Evolutionary conservation across 2,329 filamentous ascomycete genomes (phyloP), one percentile per base, ranked within the genome.

Genomic region (Fusarium palustre): DNA sequence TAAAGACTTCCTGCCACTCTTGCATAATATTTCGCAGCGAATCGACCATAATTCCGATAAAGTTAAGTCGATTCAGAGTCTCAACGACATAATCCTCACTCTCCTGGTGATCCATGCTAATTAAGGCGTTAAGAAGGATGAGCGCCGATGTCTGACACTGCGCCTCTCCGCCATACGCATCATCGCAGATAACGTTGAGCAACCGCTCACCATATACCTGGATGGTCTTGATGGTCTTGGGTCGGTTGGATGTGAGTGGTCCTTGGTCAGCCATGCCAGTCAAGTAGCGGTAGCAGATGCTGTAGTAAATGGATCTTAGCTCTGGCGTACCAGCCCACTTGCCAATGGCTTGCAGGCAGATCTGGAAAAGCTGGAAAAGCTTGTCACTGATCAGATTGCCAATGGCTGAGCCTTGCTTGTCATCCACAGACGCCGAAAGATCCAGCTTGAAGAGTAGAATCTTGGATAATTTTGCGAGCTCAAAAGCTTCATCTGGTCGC

Each of bases 341-440:
- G 69, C 90, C 88, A 56, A 97, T 91, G 7, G 93, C 93, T 72
- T 90, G 87, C 16, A 97, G 84, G 66, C 92, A 94, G 39, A 93
- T 88, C 67, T 97, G 92, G 84, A 99, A 97, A 6, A 98, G 87
- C 76, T 97, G 92, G 76, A 94, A 94, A 1, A 98, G 85, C 75
- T 96, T 93, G 77, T 98, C 95, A 76, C 93, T 92, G 34, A 96
- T 89, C 28, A 95, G 85, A 76, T 93, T 93, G 36, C 91, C 87
- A 57, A 87, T 83, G 6, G 82, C 81, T 50, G 79, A 77, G 64
- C 79, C 82, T 47, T 81, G 81, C 66, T 87, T 83, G 15, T 78
- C 76, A 11, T 66, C 65, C n/a, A 73, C 72, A 2, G 78, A 63
- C 22, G 78, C 74, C 7, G 79, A 78, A 79, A 90, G 82, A 77